Conservation (phyloP, 169 alveolate species). For the Eimeria tenella region DNA sequence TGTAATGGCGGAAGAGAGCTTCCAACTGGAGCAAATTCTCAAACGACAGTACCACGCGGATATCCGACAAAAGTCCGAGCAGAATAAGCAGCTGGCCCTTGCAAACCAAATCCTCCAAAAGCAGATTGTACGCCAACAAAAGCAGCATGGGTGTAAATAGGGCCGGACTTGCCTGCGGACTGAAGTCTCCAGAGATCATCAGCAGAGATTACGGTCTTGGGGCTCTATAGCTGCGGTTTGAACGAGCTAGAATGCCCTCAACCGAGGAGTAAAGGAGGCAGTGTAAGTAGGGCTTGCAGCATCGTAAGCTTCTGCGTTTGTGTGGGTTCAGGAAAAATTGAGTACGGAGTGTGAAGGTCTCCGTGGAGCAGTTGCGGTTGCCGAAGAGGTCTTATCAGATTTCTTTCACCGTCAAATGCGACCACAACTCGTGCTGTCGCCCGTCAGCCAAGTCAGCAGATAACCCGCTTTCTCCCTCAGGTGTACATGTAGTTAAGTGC, state of each 20-base stretch:
- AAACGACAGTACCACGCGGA: constrained; percentile 64
- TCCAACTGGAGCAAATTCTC: constrained; percentile 36
- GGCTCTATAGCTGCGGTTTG: not conserved
- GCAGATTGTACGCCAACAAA: constrained; percentile 16
- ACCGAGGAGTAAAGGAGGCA: too few species aligned
- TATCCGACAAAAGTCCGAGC: constrained; percentile 46
- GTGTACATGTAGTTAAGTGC: not conserved
- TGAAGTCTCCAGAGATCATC: too few species aligned
- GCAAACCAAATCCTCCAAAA: constrained; percentile 33
- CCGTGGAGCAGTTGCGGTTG: constrained; percentile 56
- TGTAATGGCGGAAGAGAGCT: constrained; percentile 67
- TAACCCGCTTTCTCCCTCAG: not conserved
- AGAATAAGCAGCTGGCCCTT: constrained; percentile 4
- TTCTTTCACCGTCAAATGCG: constrained; percentile 22
- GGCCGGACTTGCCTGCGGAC: too few species aligned
- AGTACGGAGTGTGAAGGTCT: constrained; percentile 38
- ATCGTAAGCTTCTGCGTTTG: not conserved
- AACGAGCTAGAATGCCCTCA: too few species aligned
- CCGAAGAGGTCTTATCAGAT: constrained; percentile 16
- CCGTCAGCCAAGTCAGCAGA: not conserved
- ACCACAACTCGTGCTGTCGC: not conserved
- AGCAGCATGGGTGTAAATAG: not conserved
- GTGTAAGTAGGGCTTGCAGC: too few species aligned
- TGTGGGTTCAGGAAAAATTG: constrained; percentile 6
- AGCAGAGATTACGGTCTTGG: not conserved